Base-by-base conservation (phyloP, 176 grass and related monocot species). In the Oryza coarctata region DNA sequence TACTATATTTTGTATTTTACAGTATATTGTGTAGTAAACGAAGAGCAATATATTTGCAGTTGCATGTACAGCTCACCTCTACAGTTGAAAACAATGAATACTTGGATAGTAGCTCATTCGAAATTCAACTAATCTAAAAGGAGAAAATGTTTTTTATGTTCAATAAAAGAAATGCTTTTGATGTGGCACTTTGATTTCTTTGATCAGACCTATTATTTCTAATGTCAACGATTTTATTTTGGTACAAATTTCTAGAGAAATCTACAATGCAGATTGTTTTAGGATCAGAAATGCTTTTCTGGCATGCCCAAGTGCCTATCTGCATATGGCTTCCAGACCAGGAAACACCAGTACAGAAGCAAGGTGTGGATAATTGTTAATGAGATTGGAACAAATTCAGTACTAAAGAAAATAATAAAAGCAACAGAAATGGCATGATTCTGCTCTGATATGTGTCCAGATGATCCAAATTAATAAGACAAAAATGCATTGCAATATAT, bases 261-360 rank as follows among this genome's bases (percentile, higher is more conserved):
- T 60, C 8, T 25, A 10, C 13, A 11, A 60, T 60, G 55, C n/a
- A 60, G 20, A 4, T 60, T 60, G 55, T 60, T 25, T 57, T 60
- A 60, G n/a, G 55, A 60, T 7, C 6, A 60, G n/a, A 60, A 60
- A 2, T 60, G 55, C 20, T 60, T 60, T 60, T 25, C 22, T 11
- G 9, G 55, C 4, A 5, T 39, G 5, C 7, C 28, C 18, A 41
- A 22, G 13, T 26, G 68, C 34, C 18, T 52, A 79, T 83, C 68
- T 47, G 25, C 22, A 77, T 30, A 74, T 52, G n/a, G 36, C 34
- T 50, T 62, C 39, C 36, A 74, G 61, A 22, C 73, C 41, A 55
- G 26, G 58, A 71, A 73, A 65, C 9, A 78, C 38, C 61, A 78
- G 31, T 85, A 73, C 26, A 80, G 79, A 33, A 77, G 31, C 61